Evolutionary conservation across 805 yeast genomes (phyloP), one percentile per base, ranked within the genome.

Genomic region (Metschnikowia kunwiensis): DNA sequence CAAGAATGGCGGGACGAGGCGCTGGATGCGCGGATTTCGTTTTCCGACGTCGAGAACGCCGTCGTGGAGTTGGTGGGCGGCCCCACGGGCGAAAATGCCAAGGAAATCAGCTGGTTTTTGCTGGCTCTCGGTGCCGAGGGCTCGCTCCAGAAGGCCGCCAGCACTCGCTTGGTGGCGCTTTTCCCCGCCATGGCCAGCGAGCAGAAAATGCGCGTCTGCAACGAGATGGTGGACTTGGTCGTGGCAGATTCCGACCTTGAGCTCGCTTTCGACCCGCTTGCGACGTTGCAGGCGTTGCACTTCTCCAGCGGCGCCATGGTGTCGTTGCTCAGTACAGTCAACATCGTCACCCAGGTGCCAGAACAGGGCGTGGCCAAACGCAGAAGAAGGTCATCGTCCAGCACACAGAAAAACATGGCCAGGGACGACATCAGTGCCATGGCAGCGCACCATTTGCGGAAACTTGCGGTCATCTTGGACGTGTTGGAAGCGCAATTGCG

Each of bases 391-490:
- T 81, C 93, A 1, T 80, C 93, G 1, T 79, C 86, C 20, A 72
- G 85, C 11, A 73, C 91, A 1, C 81, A 78, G 53, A 88, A 80
- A 51, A 82, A 82, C n/a, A 74, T 82, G 69, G 78, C 82, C 36
- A 79, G 65, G 39, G 84, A 82, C 36, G 84, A 78, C 39, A 74
- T 89, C 29, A 78, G 82, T 9, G 74, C 70, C 32, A 69, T 86
- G 58, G 97, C 97, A 0, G 81, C 87, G 34, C 60, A 67, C 11
- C 96, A 89, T 55, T 65, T 89, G 57, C 79, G 77, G 49, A 86
- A 82, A 51, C 70, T 89, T 23, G 86, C 97, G 2, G 63, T 83
- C 17, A 68, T 88, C 15, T 68, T 93, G 46, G 97, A 93, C 55
- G 73, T 89, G 3, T 63, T 89, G 32, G 96, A 89, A 49, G 42